phyloP scores from a whole-genome alignment of 208 protist genomes.

The Trichomonas tenax region DNA sequence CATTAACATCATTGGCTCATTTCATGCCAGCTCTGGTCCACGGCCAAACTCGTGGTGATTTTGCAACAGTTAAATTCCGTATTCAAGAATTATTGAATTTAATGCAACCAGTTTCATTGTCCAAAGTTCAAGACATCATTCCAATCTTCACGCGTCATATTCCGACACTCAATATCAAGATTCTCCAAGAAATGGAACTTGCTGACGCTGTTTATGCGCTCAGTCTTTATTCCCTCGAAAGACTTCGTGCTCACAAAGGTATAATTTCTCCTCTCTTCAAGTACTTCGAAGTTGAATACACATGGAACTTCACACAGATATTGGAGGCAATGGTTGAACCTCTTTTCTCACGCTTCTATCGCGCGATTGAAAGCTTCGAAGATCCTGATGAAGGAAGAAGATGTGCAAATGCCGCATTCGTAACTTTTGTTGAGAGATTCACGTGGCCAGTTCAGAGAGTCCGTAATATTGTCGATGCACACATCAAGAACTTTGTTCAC shows the following conservation, averaged over 20 bases:
- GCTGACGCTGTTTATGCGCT: not conserved
- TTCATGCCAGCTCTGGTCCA: not conserved
- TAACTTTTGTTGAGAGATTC: not conserved
- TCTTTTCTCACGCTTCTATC: not conserved
- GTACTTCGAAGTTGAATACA: slow-evolving; percentile 16
- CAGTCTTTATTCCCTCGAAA: not conserved
- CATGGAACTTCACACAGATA: not conserved
- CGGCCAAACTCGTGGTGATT: not conserved
- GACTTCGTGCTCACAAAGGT: not conserved
- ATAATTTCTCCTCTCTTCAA: not conserved
- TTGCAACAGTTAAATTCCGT: not conserved
- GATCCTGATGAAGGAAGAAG: not conserved
- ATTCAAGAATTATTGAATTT: not conserved
- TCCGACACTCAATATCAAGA: not conserved
- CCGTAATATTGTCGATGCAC: not conserved
- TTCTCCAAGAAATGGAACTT: not conserved
- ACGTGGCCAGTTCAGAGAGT: not conserved
- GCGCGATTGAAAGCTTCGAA: not conserved
- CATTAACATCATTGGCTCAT: not conserved
- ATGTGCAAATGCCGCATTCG: not conserved
- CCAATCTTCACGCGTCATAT: not conserved
- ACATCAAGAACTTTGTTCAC: not conserved
- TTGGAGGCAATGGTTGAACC: slow-evolving; percentile 5
- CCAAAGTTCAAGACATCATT: not conserved
- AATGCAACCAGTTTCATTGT: not conserved